phyloP scores from a whole-genome alignment of 306 rosid species.

The Cicer chorassanicum region DNA sequence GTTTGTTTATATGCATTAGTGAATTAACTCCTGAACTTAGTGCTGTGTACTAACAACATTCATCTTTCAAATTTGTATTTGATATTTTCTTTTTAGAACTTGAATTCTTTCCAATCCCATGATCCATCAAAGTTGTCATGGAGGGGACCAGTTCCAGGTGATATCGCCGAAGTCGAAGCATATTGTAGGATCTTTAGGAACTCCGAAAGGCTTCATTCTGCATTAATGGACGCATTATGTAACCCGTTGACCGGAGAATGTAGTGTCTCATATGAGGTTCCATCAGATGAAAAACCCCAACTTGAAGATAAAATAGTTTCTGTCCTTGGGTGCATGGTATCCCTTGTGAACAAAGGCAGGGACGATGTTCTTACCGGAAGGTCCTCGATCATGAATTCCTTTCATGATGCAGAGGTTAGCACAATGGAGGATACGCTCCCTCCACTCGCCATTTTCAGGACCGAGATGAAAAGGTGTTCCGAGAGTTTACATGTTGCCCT shows the following conservation, averaged over 20 bases:
- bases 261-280: conserved; percentile 75
- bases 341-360: conserved; percentile 82
- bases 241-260: conserved; percentile 94
- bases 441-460: conserved; percentile 79
- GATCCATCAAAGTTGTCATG: conserved; percentile 62
- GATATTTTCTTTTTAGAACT: conserved; percentile 40
- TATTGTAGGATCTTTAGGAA: conserved; percentile 89
- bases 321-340: conserved; percentile 86
- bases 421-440: conserved; percentile 74
- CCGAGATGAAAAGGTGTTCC: conserved; percentile 94
- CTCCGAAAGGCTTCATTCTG: conserved; percentile 82
- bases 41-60: conserved; percentile 51
- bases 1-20: conserved; percentile 18
- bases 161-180: conserved; percentile 95
- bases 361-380: conserved; percentile 91
- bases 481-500: conserved; percentile 98
- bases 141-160: conserved; percentile 97
- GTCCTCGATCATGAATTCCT: conserved; percentile 63
- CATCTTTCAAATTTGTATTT: conserved; percentile 30
- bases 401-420: conserved; percentile 54
- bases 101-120: conserved; percentile 59
- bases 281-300: conserved; percentile 85
- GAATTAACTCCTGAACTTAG: conserved; percentile 30
- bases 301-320: conserved; percentile 94
- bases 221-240: conserved; percentile 84